These are phyloP conservation scores for Coemansia sp. DNA, from an alignment of 192 early-diverging fungal species.

Conservation along the genomic window DNA sequence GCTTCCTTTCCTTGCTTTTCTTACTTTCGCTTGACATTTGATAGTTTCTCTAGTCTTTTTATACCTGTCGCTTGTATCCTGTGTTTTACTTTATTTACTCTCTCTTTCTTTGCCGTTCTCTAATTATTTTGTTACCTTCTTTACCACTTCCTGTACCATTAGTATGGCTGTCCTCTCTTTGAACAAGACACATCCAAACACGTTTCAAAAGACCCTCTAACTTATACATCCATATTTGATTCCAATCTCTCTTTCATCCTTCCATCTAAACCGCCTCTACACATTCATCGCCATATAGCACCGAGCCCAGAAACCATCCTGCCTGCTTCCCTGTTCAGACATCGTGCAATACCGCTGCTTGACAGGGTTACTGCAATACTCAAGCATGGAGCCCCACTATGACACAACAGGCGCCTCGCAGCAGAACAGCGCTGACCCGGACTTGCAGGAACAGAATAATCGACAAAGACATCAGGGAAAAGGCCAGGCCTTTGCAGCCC, in stretches of 20 bases:
- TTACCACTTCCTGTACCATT: not conserved
- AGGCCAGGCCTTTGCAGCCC: conserved; percentile 6
- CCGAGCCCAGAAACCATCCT: too few species aligned
- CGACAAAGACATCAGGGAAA: not conserved
- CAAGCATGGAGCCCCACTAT: not conserved
- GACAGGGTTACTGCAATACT: not conserved
- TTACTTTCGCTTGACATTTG: conserved; percentile 3
- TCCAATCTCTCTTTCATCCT: not conserved
- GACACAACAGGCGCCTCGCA: not conserved
- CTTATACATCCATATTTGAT: not conserved
- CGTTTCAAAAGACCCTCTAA: not conserved
- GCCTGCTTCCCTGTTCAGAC: too few species aligned
- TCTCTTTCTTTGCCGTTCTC: not conserved
- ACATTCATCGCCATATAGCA: too few species aligned
- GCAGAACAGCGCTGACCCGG: conserved; percentile 1
- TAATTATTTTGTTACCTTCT: not conserved
- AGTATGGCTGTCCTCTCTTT: not conserved
- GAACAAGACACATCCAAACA: not conserved
- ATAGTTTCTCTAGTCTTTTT: not conserved
- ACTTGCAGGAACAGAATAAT: not conserved
- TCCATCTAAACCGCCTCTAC: too few species aligned
- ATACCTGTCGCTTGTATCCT: not conserved
- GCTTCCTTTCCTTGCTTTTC: not conserved
- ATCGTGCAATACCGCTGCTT: not conserved
- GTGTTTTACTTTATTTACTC: conserved; percentile 2